Conservation (phyloP, 805 yeast genomes). For the Starmerella asiatica region DNA sequence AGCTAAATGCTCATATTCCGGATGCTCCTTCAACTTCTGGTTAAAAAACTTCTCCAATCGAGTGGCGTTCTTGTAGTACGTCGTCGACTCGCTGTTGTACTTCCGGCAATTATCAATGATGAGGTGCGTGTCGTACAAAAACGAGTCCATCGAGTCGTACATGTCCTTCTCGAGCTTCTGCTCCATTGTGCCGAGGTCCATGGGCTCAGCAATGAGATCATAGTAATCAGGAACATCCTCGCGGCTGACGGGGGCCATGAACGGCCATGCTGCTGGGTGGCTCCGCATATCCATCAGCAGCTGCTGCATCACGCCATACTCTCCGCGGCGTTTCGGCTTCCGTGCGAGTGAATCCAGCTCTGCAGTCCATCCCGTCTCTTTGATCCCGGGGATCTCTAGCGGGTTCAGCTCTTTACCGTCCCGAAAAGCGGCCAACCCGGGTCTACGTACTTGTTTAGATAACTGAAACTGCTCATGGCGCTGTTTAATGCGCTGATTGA, state of each 20-base stretch:
- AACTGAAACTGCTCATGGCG: constrained; percentile 33
- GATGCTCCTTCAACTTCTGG: constrained; percentile 70
- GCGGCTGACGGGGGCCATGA: constrained; percentile 78
- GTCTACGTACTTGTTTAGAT: constrained; percentile 27
- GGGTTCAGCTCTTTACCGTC: constrained; percentile 44
- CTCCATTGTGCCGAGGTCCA: constrained; percentile 96
- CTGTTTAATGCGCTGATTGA: constrained; percentile 66
- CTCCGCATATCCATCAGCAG: constrained; percentile 76
- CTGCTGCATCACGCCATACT: constrained; percentile 85
- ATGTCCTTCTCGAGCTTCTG: constrained; percentile 81
- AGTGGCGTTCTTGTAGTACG: constrained; percentile 89
- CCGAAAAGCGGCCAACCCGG: constrained; percentile 65
- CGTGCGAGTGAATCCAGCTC: constrained; percentile 97
- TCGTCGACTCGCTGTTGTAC: constrained; percentile 87
- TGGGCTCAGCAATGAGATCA: constrained; percentile 92
- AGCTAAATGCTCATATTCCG: constrained; percentile 75
- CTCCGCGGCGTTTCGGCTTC: constrained; percentile 87
- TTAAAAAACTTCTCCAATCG: constrained; percentile 83
- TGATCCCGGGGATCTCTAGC: constrained; percentile 71
- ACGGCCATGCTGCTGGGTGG: constrained; percentile 98
- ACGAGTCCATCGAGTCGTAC: constrained; percentile 81
- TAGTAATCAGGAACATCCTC: constrained; percentile 95
- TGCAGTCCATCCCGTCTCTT: constrained; percentile 94
- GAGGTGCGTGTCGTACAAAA: constrained; percentile 73
- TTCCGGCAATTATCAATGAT: constrained; percentile 83